Evolutionary conservation across 768 basidiomycete species (phyloP).

Genomic region (Lepiota brunneoincarnata): DNA sequence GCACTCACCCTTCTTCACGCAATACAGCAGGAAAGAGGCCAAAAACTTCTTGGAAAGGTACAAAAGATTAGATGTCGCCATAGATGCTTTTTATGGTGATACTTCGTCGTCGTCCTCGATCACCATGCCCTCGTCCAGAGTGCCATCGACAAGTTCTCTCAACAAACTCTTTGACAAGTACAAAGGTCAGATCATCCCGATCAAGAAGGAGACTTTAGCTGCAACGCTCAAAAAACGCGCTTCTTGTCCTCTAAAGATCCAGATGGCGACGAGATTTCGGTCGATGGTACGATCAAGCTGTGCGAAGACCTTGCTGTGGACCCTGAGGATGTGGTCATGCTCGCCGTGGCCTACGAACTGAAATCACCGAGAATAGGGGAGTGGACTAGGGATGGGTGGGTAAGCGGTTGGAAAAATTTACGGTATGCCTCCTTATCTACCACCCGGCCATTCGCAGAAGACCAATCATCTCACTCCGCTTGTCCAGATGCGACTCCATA

Average conservation of each 20-base stretch:
- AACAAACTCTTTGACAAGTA: slow-evolving; percentile 62
- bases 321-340: slow-evolving; percentile 79
- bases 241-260: slow-evolving; percentile 36
- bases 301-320: slow-evolving; percentile 69
- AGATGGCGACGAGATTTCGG: slow-evolving; percentile 60
- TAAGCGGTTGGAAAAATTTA: slow-evolving; percentile 75
- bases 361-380: slow-evolving; percentile 71
- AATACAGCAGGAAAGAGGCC: slow-evolving; percentile 52
- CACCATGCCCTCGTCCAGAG: slow-evolving; percentile 10
- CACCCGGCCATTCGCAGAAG: not conserved
- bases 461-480: not conserved
- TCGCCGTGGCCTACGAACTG: slow-evolving; percentile 79
- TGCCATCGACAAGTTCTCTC: slow-evolving; percentile 53
- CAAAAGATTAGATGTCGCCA: slow-evolving; percentile 67
- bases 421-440: slow-evolving; percentile 43
- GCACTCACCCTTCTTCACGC: slow-evolving; percentile 21
- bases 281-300: slow-evolving; percentile 78
- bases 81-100: slow-evolving; percentile 72
- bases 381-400: slow-evolving; percentile 72
- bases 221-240: not conserved
- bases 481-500: slow-evolving; percentile 61
- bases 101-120: slow-evolving; percentile 11
- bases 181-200: slow-evolving; percentile 44
- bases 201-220: not conserved
- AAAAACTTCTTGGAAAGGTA: slow-evolving; percentile 67